phyloP scores from a whole-genome alignment of 2,329 filamentous ascomycete genomes.

The Lecanosticta acicola region DNA sequence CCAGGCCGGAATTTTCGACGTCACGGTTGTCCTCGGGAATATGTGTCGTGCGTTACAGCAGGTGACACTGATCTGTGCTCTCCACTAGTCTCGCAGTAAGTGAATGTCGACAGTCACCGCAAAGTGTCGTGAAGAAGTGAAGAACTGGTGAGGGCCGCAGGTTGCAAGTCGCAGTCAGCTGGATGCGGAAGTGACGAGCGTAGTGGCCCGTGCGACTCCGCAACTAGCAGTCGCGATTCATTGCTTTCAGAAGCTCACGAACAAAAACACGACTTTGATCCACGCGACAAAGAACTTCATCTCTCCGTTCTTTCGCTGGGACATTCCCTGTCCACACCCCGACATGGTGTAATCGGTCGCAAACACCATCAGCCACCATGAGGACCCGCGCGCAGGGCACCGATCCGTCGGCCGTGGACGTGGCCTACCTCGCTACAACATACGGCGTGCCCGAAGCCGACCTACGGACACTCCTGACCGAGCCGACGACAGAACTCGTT shows the following conservation, averaged over 20 bases:
- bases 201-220: background rate
- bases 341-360: slow-evolving; percentile 14
- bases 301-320: background rate
- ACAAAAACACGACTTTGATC: slow-evolving; percentile 1
- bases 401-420: slow-evolving; percentile 56
- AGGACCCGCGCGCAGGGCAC: slow-evolving; percentile 36
- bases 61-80: too few species aligned
- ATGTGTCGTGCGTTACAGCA: too few species aligned
- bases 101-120: too few species aligned
- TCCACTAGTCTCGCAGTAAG: too few species aligned
- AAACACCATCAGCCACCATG: slow-evolving; percentile 42
- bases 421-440: slow-evolving; percentile 67
- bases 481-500: slow-evolving; percentile 74
- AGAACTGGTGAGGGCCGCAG: background rate
- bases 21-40: too few species aligned
- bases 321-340: background rate
- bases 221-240: slow-evolving; percentile 2
- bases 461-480: slow-evolving; percentile 56
- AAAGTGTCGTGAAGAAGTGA: background rate
- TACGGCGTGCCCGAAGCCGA: slow-evolving; percentile 62
- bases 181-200: slow-evolving; percentile 1
- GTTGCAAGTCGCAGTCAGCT: background rate
- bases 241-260: background rate
- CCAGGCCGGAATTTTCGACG: too few species aligned
- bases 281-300: background rate